These are phyloP conservation scores for Euphorbia celastroides DNA, from an alignment of 441 rosid genomes.

Conservation along the genomic window DNA sequence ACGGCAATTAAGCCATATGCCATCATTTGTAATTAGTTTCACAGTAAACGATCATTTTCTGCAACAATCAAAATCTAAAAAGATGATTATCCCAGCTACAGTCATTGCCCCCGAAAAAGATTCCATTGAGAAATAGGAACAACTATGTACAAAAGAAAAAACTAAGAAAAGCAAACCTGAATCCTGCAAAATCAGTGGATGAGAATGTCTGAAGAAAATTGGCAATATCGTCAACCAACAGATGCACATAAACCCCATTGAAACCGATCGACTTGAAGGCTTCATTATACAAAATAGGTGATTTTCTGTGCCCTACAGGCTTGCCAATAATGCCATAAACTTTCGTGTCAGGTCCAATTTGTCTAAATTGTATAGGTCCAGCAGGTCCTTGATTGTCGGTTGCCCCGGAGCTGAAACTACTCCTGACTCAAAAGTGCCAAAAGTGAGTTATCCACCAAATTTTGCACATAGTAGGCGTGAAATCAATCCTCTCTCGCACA, in stretches of 20 bases:
- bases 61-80: too few relatives aligned
- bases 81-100: too few relatives aligned
- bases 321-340: constrained; percentile 56
- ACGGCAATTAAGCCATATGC: too few relatives aligned
- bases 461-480: constrained; percentile 51
- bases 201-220: constrained; percentile 39
- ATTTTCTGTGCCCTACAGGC: constrained; percentile 58
- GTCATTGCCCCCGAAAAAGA: too few relatives aligned
- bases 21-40: too few relatives aligned
- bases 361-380: constrained; percentile 50
- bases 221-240: constrained; percentile 43
- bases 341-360: constrained; percentile 48
- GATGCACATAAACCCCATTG: constrained; percentile 48
- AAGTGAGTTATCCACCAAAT: constrained; percentile 55
- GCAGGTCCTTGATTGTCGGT: constrained; percentile 44
- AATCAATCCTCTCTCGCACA: constrained; percentile 59
- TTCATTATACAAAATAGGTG: constrained; percentile 39
- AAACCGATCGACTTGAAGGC: constrained; percentile 46
- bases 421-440: constrained; percentile 46
- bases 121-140: too few relatives aligned
- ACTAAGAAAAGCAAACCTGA: constrained; percentile 28
- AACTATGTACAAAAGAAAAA: background rate
- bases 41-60: too few relatives aligned
- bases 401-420: constrained; percentile 49
- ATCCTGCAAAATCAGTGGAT: constrained; percentile 49